phyloP scores from a whole-genome alignment of 2,329 filamentous ascomycete species.

The Pseudogymnoascus sp. region DNA sequence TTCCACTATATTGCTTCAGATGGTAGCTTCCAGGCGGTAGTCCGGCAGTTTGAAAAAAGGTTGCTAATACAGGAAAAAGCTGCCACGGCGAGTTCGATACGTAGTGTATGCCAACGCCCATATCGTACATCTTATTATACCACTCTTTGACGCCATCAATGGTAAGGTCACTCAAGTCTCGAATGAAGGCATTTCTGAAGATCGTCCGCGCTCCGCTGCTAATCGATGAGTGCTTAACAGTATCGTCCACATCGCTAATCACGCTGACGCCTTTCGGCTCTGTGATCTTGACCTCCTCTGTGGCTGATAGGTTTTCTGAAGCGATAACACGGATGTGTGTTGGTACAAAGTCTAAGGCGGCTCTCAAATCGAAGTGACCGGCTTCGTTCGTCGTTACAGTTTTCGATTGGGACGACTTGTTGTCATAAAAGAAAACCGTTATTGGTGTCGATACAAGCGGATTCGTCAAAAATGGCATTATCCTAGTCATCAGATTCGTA shows the following conservation, averaged over 20 bases:
- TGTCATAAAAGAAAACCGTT: constrained; percentile 93
- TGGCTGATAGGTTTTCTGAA: constrained; percentile 75
- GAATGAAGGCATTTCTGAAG: constrained; percentile 91
- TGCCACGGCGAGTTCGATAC: constrained; percentile 99
- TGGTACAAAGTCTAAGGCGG: constrained; percentile 79
- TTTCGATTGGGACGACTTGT: constrained; percentile 70
- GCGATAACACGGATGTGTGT: constrained; percentile 84
- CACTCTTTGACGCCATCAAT: constrained; percentile 85
- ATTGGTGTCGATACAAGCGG: constrained; percentile 71
- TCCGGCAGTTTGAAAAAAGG: constrained; percentile 72
- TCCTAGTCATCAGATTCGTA: constrained; percentile 75
- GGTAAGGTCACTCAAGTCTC: constrained; percentile 72
- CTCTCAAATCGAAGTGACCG: constrained; percentile 78
- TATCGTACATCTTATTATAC: constrained; percentile 69
- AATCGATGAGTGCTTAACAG: constrained; percentile 92
- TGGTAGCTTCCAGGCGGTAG: constrained; percentile 87
- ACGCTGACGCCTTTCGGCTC: constrained; percentile 76
- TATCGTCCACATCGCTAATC: constrained; percentile 97
- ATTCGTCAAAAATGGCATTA: constrained; percentile 84
- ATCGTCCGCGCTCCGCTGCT: constrained; percentile 82
- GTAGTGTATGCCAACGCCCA: constrained; percentile 88
- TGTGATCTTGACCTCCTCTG: constrained; percentile 69
- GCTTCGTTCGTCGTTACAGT: constrained; percentile 81
- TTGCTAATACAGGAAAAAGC: constrained; percentile 80
- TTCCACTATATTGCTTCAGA: constrained; percentile 90